phyloP scores from a whole-genome alignment of 129 eudicot species.

The Calendula officinalis region DNA sequence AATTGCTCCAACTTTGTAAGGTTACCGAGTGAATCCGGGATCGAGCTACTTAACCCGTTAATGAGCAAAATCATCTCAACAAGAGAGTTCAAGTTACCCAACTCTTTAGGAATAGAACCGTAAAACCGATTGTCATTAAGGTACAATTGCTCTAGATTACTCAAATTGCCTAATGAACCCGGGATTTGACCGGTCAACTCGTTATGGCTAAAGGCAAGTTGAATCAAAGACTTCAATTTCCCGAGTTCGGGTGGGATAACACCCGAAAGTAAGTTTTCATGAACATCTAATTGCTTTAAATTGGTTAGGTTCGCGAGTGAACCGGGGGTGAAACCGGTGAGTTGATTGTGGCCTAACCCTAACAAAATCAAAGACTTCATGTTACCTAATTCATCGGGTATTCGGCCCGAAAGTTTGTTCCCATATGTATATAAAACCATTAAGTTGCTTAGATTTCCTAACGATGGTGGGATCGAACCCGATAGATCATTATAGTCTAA shows the following conservation, averaged over 20 bases:
- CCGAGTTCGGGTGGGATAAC: conserved; percentile 28
- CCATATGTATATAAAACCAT: background rate
- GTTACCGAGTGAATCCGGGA: conserved; percentile 33
- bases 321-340: conserved; percentile 37
- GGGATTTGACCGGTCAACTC: conserved; percentile 25
- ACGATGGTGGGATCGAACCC: conserved; percentile 33
- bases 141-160: conserved; percentile 22
- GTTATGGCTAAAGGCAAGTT: conserved; percentile 29
- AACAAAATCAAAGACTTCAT: conserved; percentile 17
- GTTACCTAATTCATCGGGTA: conserved; percentile 29
- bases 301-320: conserved; percentile 32
- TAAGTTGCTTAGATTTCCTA: conserved; percentile 31
- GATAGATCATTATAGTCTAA: background rate
- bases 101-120: conserved; percentile 30
- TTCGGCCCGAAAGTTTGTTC: conserved; percentile 37
- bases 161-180: conserved; percentile 22
- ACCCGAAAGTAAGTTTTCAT: conserved; percentile 28
- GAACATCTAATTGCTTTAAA: conserved; percentile 25
- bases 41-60: conserved; percentile 22
- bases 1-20: conserved; percentile 27
- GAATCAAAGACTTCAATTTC: conserved; percentile 19
- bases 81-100: conserved; percentile 29
- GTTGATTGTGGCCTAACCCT: conserved; percentile 12
- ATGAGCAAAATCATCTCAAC: conserved; percentile 17
- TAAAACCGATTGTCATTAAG: conserved; percentile 31